Percentiles rank a stretch among this genome's conserved stretches.
phyloP scores from a whole-genome alignment of 1,284 basidiomycete genomes.

The Sanguinoderma infundibulare region DNA sequence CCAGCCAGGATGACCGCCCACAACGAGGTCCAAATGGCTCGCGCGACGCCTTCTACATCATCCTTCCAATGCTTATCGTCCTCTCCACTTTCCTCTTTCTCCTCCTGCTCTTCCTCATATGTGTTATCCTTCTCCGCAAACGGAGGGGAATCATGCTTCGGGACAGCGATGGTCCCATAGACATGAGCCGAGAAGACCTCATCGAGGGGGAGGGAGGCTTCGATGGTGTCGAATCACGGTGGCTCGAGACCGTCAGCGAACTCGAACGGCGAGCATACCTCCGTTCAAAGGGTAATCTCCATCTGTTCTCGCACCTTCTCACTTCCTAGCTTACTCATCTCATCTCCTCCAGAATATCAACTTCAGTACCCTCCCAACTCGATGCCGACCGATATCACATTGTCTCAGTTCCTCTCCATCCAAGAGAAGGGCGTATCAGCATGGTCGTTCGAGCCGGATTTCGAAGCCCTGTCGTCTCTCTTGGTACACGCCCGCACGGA shows the following conservation, averaged over 20 bases:
- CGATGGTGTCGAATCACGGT: conserved; percentile 88
- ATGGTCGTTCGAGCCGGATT: conserved; percentile 97
- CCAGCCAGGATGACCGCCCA: conserved; percentile 33
- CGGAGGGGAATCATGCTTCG: conserved; percentile 82
- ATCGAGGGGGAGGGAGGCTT: conserved; percentile 91
- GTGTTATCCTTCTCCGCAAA: conserved; percentile 82
- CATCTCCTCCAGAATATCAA: conserved; percentile 75
- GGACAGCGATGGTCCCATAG: conserved; percentile 91
- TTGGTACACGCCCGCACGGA: conserved; percentile 94
- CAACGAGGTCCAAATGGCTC: conserved; percentile 21
- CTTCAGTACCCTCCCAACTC: conserved; percentile 92
- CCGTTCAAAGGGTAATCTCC: conserved; percentile 81
- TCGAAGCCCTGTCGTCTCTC: conserved; percentile 88
- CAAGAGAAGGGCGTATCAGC: conserved; percentile 98
- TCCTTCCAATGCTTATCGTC: conserved; percentile 91
- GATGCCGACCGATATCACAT: conserved; percentile 91
- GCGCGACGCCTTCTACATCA: conserved; percentile 71
- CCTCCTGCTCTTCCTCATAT: conserved; percentile 87
- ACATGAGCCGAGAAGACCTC: conserved; percentile 90
- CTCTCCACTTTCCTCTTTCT: conserved; percentile 93
- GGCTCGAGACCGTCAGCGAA: conserved; percentile 88
- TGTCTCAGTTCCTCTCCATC: conserved; percentile 96
- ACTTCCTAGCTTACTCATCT: neutral
- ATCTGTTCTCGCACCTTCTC: conserved; percentile 10
- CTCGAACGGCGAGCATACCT: conserved; percentile 73